Base-by-base conservation (phyloP, 176 grass and related monocot species). In the Eremochloa ophiuroides region DNA sequence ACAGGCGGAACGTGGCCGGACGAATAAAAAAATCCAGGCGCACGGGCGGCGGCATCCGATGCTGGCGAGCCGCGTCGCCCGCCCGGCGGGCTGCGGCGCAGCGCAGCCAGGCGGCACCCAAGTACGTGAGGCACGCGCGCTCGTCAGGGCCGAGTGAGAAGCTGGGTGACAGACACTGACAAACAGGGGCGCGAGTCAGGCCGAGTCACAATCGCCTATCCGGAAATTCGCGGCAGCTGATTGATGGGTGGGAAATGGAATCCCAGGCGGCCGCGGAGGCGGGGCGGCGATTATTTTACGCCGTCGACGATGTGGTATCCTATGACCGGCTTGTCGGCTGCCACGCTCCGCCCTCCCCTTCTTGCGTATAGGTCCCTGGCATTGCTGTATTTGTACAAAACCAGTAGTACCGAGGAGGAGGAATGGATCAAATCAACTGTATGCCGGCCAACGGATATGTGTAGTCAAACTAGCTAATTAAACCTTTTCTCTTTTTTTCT, bases 41-140 rank as follows among this genome's bases (percentile, higher is more conserved):
- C 74, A 64, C 80, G 86, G 51, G 65, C 85, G 62, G 65, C 73
- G 46, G 80, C 74, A 88, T 88, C 86, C 86, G 74, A 88, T 78
- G 86, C 29, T 6, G 4, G 1, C 1, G 1, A n/a, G n/a, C n/a
- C 27, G 28, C 4, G 35, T 42, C 41, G 12, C 42, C 1, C 13
- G 42, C 44, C 9, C 42, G 42, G 42, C 2, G 4, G 14, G 3
- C n/a, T n/a, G n/a, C n/a, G n/a, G 15, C 22, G 23, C 37, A 4
- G 42, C 8, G 3, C n/a, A n/a, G 68, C 23, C 13, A 8, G 12
- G 25, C 5, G 8, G 74, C 77, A 81, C 65, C 66, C 66, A 58
- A 56, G 78, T 81, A 81, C 65, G 35, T 42, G n/a, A 23, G 46
- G 20, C 77, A 80, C 77, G 44, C 77, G 77, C 77, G 77, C 30